These are phyloP conservation scores for Chloropicon primus DNA, from an alignment of 139 green algal species.

Conservation along the genomic window DNA sequence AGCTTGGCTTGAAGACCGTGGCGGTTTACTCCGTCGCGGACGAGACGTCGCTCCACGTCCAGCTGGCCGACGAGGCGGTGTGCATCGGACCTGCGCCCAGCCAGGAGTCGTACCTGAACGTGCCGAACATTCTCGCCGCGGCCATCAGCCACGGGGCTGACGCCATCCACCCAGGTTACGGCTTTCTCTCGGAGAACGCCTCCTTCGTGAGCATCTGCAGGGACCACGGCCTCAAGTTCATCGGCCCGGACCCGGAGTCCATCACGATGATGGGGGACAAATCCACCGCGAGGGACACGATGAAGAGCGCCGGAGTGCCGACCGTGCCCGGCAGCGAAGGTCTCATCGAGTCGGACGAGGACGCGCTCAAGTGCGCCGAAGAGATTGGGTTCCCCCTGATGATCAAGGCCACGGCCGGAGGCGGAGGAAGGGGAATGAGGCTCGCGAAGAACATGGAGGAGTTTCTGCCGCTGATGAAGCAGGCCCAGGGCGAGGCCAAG, in stretches of 20 bases:
- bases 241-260: constrained; percentile 73
- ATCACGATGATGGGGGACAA: constrained; percentile 95
- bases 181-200: constrained; percentile 91
- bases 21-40: constrained; percentile 83
- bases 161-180: constrained; percentile 91
- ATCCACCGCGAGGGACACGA: constrained; percentile 81
- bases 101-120: constrained; percentile 81
- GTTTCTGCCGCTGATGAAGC: constrained; percentile 65
- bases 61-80: constrained; percentile 85
- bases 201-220: constrained; percentile 91
- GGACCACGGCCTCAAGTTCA: constrained; percentile 93
- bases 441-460: constrained; percentile 60
- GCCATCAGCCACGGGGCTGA: constrained; percentile 68
- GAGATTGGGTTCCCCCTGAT: constrained; percentile 84
- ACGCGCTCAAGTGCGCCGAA: constrained; percentile 19
- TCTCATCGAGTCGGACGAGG: constrained; percentile 40
- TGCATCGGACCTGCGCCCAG: constrained; percentile 77
- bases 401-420: constrained; percentile 91
- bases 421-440: constrained; percentile 78
- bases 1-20: constrained; percentile 72
- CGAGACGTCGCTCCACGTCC: constrained; percentile 68
- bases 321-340: constrained; percentile 82
- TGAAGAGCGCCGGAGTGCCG: constrained; percentile 85
- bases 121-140: constrained; percentile 84
- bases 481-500: constrained; percentile 74